phyloP scores from a whole-genome alignment of 768 basidiomycete genomes.

The Termitomyces sp. region DNA sequence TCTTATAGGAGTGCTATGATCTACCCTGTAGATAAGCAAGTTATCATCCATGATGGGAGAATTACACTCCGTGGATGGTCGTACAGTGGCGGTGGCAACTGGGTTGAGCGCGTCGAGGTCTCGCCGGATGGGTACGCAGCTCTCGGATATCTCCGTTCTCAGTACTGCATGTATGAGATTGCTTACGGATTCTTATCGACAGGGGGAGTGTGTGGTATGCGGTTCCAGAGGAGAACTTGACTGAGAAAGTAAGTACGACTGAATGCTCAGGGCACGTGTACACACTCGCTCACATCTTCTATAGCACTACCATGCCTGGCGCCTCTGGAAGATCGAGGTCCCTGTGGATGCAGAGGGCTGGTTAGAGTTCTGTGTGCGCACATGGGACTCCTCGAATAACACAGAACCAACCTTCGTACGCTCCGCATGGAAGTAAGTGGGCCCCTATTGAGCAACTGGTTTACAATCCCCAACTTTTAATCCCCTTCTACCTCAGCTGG shows the following conservation, averaged over 20 bases:
- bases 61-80: slow-evolving; percentile 42
- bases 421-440: slow-evolving; percentile 51
- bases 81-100: slow-evolving; percentile 46
- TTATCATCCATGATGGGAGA: slow-evolving; percentile 45
- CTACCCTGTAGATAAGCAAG: slow-evolving; percentile 38
- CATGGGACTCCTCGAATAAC: slow-evolving; percentile 58
- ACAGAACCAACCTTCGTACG: slow-evolving; percentile 54
- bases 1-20: slow-evolving; percentile 45
- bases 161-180: neutral
- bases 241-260: slow-evolving; percentile 35
- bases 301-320: slow-evolving; percentile 52
- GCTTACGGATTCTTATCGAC: neutral
- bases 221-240: slow-evolving; percentile 42
- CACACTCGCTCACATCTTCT: neutral
- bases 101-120: slow-evolving; percentile 55
- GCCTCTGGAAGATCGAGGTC: slow-evolving; percentile 48
- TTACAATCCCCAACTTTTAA: neutral
- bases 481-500: slow-evolving; percentile 32
- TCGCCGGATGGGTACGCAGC: slow-evolving; percentile 40
- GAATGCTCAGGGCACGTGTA: neutral
- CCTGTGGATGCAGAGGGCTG: slow-evolving; percentile 55
- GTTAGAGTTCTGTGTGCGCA: slow-evolving; percentile 52
- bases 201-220: slow-evolving; percentile 51
- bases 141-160: neutral
- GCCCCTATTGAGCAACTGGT: neutral